Evolutionary conservation across 805 yeast species (phyloP).

Genomic region (Candida chauliodis): DNA sequence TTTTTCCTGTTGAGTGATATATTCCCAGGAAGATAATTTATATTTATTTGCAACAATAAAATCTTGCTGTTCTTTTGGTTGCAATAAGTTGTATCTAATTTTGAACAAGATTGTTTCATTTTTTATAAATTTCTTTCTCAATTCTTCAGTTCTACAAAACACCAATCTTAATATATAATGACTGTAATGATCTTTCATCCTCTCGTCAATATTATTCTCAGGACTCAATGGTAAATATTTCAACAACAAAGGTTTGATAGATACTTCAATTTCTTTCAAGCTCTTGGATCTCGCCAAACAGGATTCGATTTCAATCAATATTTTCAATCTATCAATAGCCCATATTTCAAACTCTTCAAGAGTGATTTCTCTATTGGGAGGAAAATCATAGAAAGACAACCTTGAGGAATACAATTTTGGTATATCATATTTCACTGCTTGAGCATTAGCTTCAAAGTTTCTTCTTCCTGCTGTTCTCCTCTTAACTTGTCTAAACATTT

Average conservation of each 20-base stretch:
- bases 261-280: conserved; percentile 59
- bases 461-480: conserved; percentile 72
- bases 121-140: conserved; percentile 72
- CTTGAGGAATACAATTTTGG: conserved; percentile 47
- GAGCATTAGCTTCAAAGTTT: conserved; percentile 47
- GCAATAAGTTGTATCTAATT: conserved; percentile 63
- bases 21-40: conserved; percentile 71
- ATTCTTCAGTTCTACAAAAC: conserved; percentile 82
- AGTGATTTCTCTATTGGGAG: conserved; percentile 84
- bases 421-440: conserved; percentile 24
- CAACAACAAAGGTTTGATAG: conserved; percentile 62
- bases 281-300: conserved; percentile 61
- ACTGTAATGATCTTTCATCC: conserved; percentile 87
- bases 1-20: conserved; percentile 63
- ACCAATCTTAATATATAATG: conserved; percentile 87
- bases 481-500: conserved; percentile 73
- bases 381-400: conserved; percentile 68
- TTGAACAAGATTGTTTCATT: conserved; percentile 75
- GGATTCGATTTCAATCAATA: conserved; percentile 81
- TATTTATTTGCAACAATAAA: conserved; percentile 56
- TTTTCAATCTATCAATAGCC: conserved; percentile 89
- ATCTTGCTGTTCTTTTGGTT: conserved; percentile 61
- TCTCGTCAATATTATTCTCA: conserved; percentile 46
- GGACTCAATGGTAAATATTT: conserved; percentile 54
- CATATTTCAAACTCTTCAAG: conserved; percentile 90